phyloP scores from a whole-genome alignment of 73 alveolate genomes.

The Halteria grandinella region DNA sequence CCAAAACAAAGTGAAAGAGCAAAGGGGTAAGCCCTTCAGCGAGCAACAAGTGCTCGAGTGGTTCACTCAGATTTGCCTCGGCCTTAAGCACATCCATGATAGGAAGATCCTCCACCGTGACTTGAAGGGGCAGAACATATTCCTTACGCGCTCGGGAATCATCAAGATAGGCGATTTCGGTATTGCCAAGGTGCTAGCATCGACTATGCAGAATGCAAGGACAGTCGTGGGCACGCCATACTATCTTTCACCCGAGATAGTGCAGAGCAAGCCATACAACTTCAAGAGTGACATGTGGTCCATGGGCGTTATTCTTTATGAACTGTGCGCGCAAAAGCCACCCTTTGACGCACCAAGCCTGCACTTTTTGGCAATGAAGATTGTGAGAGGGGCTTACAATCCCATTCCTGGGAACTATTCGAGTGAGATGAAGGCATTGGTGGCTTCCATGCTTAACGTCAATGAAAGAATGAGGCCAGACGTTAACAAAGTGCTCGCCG shows the following conservation, averaged over 20 bases:
- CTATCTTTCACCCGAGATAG: constrained; percentile 81
- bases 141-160: constrained; percentile 62
- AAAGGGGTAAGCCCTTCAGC: constrained; percentile 56
- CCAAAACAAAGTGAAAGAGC: constrained; percentile 58
- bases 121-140: constrained; percentile 70
- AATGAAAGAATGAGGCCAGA: constrained; percentile 91
- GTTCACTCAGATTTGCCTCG: constrained; percentile 76
- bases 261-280: constrained; percentile 67
- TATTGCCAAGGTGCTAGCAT: constrained; percentile 66
- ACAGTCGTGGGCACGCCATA: constrained; percentile 82
- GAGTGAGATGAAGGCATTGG: constrained; percentile 70
- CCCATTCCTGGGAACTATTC: constrained; percentile 74
- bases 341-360: constrained; percentile 88
- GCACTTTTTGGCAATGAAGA: constrained; percentile 81
- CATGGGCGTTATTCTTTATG: constrained; percentile 82
- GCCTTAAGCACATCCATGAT: constrained; percentile 71
- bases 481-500: constrained; percentile 72
- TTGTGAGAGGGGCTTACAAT: constrained; percentile 80
- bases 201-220: constrained; percentile 66
- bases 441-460: constrained; percentile 82
- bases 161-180: constrained; percentile 80
- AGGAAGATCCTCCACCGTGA: constrained; percentile 80
- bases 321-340: constrained; percentile 80
- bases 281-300: constrained; percentile 80
- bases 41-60: constrained; percentile 70